These are phyloP conservation scores for Ophiosphaerella herpotricha DNA, from an alignment of 2,329 filamentous ascomycete species.

Conservation along the genomic window DNA sequence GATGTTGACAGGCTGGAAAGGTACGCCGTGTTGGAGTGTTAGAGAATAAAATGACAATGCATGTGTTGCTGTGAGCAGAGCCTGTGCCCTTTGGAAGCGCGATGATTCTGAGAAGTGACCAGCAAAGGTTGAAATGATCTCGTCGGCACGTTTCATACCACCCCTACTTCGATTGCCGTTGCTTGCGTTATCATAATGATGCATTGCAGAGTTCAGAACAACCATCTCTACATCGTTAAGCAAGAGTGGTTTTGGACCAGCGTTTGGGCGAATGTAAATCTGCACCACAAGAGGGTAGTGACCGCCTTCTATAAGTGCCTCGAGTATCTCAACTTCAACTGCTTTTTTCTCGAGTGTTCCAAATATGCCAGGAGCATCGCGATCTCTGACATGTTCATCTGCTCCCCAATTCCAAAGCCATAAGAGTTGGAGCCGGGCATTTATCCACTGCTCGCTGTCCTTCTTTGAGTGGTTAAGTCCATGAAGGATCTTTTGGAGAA, in stretches of 20 bases:
- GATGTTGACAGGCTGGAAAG: slow-evolving; percentile 77
- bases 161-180: slow-evolving; percentile 79
- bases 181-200: slow-evolving; percentile 78
- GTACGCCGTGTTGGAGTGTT: slow-evolving; percentile 77
- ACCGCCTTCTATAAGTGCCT: slow-evolving; percentile 64
- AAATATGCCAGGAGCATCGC: slow-evolving; percentile 55
- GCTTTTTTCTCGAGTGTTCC: slow-evolving; percentile 64
- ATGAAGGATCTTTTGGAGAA: slow-evolving; percentile 65
- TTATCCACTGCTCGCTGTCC: slow-evolving; percentile 59
- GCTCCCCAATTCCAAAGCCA: slow-evolving; percentile 77
- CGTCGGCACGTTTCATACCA: slow-evolving; percentile 73
- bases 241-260: slow-evolving; percentile 56
- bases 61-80: slow-evolving; percentile 74
- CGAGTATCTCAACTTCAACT: slow-evolving; percentile 74
- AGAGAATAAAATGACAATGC: slow-evolving; percentile 76
- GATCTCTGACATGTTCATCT: slow-evolving; percentile 47
- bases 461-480: slow-evolving; percentile 58
- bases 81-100: slow-evolving; percentile 61
- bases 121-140: slow-evolving; percentile 64
- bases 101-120: slow-evolving; percentile 59
- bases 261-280: slow-evolving; percentile 64
- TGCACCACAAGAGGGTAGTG: slow-evolving; percentile 65
- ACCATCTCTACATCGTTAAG: slow-evolving; percentile 61
- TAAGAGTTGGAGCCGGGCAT: slow-evolving; percentile 65
- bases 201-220: slow-evolving; percentile 67